Evolutionary conservation across 805 yeast genomes (phyloP), one percentile per base, ranked within the genome.

Genomic region (Metschnikowia sp.): DNA sequence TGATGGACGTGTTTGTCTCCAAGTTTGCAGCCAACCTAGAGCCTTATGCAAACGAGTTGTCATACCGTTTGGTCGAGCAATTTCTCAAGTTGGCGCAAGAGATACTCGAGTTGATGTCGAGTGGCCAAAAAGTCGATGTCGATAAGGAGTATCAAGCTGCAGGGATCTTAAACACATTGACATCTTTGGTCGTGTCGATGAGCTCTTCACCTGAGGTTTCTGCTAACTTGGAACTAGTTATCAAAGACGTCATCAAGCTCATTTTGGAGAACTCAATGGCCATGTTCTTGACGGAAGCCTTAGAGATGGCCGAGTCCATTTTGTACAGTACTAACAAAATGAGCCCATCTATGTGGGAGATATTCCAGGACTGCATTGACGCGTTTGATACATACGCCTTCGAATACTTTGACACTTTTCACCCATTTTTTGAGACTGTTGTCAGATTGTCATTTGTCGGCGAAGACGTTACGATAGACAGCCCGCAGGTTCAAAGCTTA

Each of bases 61-160:
- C 85, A 29, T 61, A 62, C 3, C 78, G 82, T 60, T 69, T 86
- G 56, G 83, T 84, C 12, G 81, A 81, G 42, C 97, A 92, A 61
- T 88, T 91, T 66, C 55, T 87, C 59, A 74, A 77, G 53, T 63
- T 88, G 28, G 86, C 91, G 2, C 69, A 74, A 40, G 97, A 91
- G 43, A 65, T 70, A 60, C 54, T 59, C 37, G 64, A 62, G 32
- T 55, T 47, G 40, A 56, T 72, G n/a, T 40, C 52, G 5, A 42
- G 31, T 11, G 50, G 48, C 11, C 38, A 43, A 18, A 38, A 43
- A n/a, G 28, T 44, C 18, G 57, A 56, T 48, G 51, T 61, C 28
- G 74, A 71, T 51, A 71, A 71, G 56, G 76, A 73, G 54, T 70
- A 66, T 52, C 76, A 71, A 56, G 77, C 76, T 8, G 60, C 69